These are phyloP conservation scores for Trichoderma sp. DNA, from an alignment of 2,329 filamentous ascomycete species.

Conservation along the genomic window DNA sequence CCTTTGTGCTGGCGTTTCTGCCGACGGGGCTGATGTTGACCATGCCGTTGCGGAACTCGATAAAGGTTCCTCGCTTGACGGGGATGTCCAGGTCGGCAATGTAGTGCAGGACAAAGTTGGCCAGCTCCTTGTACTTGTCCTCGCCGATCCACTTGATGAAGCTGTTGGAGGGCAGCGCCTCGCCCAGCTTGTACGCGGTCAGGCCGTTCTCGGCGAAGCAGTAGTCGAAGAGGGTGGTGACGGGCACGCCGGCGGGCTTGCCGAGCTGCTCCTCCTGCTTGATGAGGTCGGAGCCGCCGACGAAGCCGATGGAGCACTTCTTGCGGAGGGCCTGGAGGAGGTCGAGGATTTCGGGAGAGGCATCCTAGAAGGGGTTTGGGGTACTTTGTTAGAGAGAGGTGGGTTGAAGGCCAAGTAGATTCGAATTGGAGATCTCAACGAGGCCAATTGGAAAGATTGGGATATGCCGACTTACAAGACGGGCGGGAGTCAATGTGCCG, in stretches of 20 bases:
- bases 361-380: constrained; percentile 50
- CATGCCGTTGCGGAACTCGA: constrained; percentile 92
- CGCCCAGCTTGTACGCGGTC: constrained; percentile 82
- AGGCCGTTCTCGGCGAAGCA: constrained; percentile 97
- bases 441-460: not conserved
- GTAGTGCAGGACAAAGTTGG: constrained; percentile 76
- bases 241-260: constrained; percentile 59
- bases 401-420: not conserved
- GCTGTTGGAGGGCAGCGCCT: constrained; percentile 72
- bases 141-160: constrained; percentile 95
- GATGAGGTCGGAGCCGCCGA: constrained; percentile 85
- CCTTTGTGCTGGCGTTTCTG: constrained; percentile 77
- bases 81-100: constrained; percentile 82
- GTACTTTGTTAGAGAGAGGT: not conserved
- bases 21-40: constrained; percentile 83
- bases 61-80: constrained; percentile 79
- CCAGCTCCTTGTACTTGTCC: constrained; percentile 74
- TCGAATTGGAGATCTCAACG: not conserved
- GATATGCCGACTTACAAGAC: constrained; percentile 58
- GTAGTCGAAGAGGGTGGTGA: constrained; percentile 91
- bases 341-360: constrained; percentile 78
- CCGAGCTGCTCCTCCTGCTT: constrained; percentile 98
- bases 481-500: constrained; percentile 81
- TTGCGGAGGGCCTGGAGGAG: constrained; percentile 79
- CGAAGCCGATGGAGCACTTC: constrained; percentile 86